A percentile compares a stretch with the other conserved stretches of the same genome.
phyloP scores from a whole-genome alignment of 495 filamentous ascomycete genomes.

The Evansstolkia leycettana region DNA sequence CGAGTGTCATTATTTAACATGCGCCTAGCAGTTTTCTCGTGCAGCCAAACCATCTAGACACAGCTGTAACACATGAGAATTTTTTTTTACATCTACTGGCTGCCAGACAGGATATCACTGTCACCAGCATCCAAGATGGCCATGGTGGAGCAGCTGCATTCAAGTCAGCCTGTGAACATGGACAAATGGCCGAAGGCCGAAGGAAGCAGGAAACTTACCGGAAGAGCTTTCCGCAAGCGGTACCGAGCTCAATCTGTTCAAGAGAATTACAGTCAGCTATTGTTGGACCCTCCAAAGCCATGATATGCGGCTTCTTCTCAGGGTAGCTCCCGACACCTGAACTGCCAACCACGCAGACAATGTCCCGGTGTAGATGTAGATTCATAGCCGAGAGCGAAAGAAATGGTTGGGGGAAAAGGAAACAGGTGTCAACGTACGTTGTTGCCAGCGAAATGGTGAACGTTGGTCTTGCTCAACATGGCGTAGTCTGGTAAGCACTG shows the following conservation, averaged over 20 bases:
- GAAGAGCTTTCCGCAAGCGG: slow-evolving; percentile 85
- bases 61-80: background rate
- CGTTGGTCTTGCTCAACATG: slow-evolving; percentile 85
- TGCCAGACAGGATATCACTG: slow-evolving; percentile 68
- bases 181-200: background rate
- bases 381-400: slow-evolving; percentile 8
- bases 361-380: too few relatives aligned
- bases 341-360: too few relatives aligned
- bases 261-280: slow-evolving; percentile 26
- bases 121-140: slow-evolving; percentile 94
- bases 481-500: slow-evolving; percentile 34
- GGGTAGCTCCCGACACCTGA: slow-evolving; percentile 34
- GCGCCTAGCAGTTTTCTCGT: background rate
- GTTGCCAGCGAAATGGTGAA: slow-evolving; percentile 94
- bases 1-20: slow-evolving; percentile 19
- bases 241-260: slow-evolving; percentile 85
- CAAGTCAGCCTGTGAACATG: background rate
- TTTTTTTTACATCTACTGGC: slow-evolving; percentile 9
- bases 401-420: slow-evolving; percentile 10
- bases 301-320: slow-evolving; percentile 61
- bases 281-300: slow-evolving; percentile 74
- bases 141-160: slow-evolving; percentile 72
- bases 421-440: slow-evolving; percentile 78
- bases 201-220: slow-evolving; percentile 13
- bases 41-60: slow-evolving; percentile 7